Evolutionary conservation across 139 green algal species (phyloP).

Genomic region (Deuterostichococcus epilithicus): DNA sequence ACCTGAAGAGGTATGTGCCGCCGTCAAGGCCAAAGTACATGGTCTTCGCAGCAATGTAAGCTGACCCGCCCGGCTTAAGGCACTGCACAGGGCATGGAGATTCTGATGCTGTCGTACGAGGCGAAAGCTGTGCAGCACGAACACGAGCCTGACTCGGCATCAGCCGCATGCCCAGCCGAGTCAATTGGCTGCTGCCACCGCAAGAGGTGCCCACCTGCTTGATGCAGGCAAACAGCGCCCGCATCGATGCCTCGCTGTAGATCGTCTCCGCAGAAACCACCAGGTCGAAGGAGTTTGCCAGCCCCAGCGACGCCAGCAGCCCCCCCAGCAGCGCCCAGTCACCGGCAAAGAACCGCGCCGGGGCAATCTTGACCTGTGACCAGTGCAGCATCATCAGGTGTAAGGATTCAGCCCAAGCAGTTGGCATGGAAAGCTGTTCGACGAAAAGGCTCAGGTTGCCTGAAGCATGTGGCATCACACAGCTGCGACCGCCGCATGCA

Average conservation of each 20-base stretch:
- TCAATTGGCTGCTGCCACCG: conserved; percentile 28
- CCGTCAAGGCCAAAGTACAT: conserved; percentile 98
- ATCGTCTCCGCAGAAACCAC: conserved; percentile 81
- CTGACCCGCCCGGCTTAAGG: conserved; percentile 44
- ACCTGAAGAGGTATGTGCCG: conserved; percentile 62
- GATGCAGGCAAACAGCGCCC: conserved; percentile 58
- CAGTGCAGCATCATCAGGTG: background rate
- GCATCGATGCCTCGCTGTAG: conserved; percentile 59
- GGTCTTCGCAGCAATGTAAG: conserved; percentile 82
- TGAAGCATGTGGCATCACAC: no score
- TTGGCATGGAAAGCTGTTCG: no score
- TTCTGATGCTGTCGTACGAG: no score
- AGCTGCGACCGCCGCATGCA: no score
- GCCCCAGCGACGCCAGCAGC: conserved; percentile 29
- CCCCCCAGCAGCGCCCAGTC: conserved; percentile 52
- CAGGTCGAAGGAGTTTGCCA: conserved; percentile 64
- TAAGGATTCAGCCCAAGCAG: no score
- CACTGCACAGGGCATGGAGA: background rate
- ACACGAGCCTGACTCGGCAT: no score
- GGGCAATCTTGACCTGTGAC: background rate
- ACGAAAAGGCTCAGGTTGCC: no score
- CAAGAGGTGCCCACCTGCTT: conserved; percentile 59
- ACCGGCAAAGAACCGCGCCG: conserved; percentile 51
- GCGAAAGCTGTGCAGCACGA: no score
- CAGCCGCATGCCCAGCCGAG: no score